A percentile compares a stretch with the other conserved stretches of the same genome.
Conservation (phyloP, 2,329 filamentous ascomycete species). For the Huntiella abstrusa region DNA sequence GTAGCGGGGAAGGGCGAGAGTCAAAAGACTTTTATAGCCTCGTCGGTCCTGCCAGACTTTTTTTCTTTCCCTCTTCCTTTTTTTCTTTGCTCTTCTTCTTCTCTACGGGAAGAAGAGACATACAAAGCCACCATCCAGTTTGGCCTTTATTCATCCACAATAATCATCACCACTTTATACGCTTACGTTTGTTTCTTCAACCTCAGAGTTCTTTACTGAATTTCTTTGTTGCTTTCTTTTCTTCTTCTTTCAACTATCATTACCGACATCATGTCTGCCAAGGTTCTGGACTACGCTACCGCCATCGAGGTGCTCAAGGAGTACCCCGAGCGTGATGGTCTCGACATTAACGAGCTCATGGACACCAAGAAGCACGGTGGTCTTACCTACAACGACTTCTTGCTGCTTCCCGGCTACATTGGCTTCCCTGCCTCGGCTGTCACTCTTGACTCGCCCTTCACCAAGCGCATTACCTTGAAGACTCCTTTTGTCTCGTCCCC, state of each 20-base stretch:
- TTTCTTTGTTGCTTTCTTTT: constrained; percentile 16
- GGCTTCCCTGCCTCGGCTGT: constrained; percentile 90
- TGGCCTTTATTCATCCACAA: constrained; percentile 17
- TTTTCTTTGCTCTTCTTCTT: constrained; percentile 26
- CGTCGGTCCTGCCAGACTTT: constrained; percentile 15
- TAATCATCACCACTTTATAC: constrained; percentile 13
- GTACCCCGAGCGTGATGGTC: constrained; percentile 66
- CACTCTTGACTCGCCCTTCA: constrained; percentile 73
- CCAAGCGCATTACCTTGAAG: constrained; percentile 89
- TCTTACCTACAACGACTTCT: constrained; percentile 97
- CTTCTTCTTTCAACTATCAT: not conserved
- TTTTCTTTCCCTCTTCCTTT: constrained; percentile 18
- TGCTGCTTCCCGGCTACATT: constrained; percentile 91
- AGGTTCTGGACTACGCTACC: constrained; percentile 52
- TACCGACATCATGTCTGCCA: constrained; percentile 40
- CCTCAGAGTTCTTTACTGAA: constrained; percentile 20
- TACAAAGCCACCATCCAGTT: constrained; percentile 18
- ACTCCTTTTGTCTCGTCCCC: constrained; percentile 93
- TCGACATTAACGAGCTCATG: constrained; percentile 70
- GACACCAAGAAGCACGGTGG: constrained; percentile 85
- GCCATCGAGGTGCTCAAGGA: constrained; percentile 68
- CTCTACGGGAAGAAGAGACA: constrained; percentile 35
- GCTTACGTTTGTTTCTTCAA: constrained; percentile 23
- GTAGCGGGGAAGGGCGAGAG: too few relatives aligned
- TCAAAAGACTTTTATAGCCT: not conserved